phyloP scores from a whole-genome alignment of 2,329 filamentous ascomycete genomes.

The Acarospora socialis region DNA sequence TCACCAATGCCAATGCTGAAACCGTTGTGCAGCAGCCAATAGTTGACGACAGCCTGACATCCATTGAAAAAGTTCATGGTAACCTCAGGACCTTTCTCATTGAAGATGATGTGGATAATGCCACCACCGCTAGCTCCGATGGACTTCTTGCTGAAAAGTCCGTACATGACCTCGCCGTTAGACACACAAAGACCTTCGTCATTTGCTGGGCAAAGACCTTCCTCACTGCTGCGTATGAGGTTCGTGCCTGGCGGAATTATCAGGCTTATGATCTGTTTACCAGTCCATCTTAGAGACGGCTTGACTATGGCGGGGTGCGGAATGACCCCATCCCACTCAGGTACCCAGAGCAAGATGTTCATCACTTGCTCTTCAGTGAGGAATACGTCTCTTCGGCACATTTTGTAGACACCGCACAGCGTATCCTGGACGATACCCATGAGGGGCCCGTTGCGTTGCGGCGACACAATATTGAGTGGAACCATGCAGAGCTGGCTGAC shows the following conservation, averaged over 20 bases:
- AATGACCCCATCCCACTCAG: slow-evolving; percentile 91
- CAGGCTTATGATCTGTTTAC: slow-evolving; percentile 94
- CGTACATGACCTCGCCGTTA: slow-evolving; percentile 78
- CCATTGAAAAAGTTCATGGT: slow-evolving; percentile 95
- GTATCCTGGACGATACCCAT: slow-evolving; percentile 99
- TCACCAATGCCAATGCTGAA: slow-evolving; percentile 98
- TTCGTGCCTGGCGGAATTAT: slow-evolving; percentile 80
- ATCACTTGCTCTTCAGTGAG: slow-evolving; percentile 82
- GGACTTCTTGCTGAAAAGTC: slow-evolving; percentile 82
- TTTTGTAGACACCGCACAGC: slow-evolving; percentile 90
- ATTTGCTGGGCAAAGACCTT: slow-evolving; percentile 47
- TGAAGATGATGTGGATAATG: slow-evolving; percentile 92
- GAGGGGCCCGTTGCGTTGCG: slow-evolving; percentile 86
- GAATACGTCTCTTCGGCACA: slow-evolving; percentile 85
- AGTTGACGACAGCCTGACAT: slow-evolving; percentile 84
- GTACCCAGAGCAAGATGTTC: slow-evolving; percentile 96
- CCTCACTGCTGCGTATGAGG: slow-evolving; percentile 50
- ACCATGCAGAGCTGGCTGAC: slow-evolving; percentile 92
- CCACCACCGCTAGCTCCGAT: slow-evolving; percentile 81
- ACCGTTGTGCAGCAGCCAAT: slow-evolving; percentile 92
- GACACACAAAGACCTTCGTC: slow-evolving; percentile 75
- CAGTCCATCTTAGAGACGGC: slow-evolving; percentile 85
- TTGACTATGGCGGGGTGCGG: slow-evolving; percentile 89
- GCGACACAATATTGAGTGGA: slow-evolving; percentile 96
- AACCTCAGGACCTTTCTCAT: slow-evolving; percentile 73